These are phyloP conservation scores for Fusarium sarcochroum DNA, from an alignment of 2,329 filamentous ascomycete species.

Conservation along the genomic window DNA sequence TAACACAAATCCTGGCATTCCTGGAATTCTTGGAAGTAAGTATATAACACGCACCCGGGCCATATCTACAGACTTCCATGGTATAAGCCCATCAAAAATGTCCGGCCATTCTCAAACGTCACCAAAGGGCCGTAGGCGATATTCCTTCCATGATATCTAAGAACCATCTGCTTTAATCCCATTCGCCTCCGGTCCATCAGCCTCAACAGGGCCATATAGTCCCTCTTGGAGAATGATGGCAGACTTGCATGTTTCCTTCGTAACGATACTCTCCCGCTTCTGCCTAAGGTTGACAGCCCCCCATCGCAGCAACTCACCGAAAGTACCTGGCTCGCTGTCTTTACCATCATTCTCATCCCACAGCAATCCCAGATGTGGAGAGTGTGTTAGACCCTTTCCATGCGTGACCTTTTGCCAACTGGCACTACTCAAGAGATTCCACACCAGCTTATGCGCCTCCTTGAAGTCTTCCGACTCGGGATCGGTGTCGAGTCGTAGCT, in stretches of 20 bases:
- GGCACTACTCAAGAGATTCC: constrained; percentile 16
- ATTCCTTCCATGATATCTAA: too few relatives aligned
- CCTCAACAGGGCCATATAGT: neutral
- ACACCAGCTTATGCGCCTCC: constrained; percentile 24
- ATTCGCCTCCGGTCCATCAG: too few relatives aligned
- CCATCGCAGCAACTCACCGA: constrained; percentile 26
- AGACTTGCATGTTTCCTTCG: neutral
- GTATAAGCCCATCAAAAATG: too few relatives aligned
- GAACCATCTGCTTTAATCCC: too few relatives aligned
- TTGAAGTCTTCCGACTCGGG: constrained; percentile 24
- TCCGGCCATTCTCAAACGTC: too few relatives aligned
- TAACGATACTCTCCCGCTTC: neutral
- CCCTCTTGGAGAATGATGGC: neutral
- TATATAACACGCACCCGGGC: too few relatives aligned
- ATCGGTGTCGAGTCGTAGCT: constrained; percentile 4
- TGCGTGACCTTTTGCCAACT: constrained; percentile 36
- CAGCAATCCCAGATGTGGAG: constrained; percentile 11
- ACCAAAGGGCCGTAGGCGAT: too few relatives aligned
- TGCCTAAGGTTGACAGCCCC: neutral
- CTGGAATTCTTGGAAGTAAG: too few relatives aligned
- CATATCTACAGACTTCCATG: too few relatives aligned
- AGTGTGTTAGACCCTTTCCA: constrained; percentile 18
- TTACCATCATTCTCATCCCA: constrained; percentile 34
- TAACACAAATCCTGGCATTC: too few relatives aligned
- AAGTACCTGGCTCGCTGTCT: constrained; percentile 23